Conservation (phyloP, 495 filamentous ascomycete species). For the Niebla homalea region DNA sequence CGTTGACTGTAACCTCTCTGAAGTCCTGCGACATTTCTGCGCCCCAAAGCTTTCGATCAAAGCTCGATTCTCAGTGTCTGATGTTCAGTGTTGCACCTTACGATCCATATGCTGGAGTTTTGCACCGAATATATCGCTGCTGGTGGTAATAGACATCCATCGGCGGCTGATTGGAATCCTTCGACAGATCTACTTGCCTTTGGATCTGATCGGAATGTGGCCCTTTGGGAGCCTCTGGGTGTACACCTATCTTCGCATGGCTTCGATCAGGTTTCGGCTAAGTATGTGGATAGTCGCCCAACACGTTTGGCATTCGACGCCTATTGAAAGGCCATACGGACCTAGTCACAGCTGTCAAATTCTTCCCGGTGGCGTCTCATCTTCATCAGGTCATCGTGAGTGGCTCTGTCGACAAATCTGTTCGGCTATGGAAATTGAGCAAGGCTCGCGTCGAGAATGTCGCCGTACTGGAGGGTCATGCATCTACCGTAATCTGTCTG, state of each 20-base stretch:
- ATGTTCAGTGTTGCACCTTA: no score
- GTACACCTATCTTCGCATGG: conserved; percentile 25
- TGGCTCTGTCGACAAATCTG: conserved; percentile 67
- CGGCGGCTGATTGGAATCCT: conserved; percentile 78
- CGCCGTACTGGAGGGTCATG: conserved; percentile 47
- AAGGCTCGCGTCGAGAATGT: conserved; percentile 26
- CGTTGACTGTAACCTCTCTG: no score
- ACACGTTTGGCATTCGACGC: conserved; percentile 43
- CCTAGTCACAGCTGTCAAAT: conserved; percentile 71
- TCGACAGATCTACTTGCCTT: conserved; percentile 65
- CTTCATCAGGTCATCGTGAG: conserved; percentile 49
- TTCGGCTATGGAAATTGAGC: conserved; percentile 54
- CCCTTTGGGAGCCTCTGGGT: conserved; percentile 75
- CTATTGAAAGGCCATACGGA: conserved; percentile 74
- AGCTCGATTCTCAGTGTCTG: no score
- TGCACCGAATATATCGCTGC: conserved; percentile 57
- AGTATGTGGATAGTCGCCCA: conserved; percentile 28
- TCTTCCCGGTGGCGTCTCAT: conserved; percentile 43
- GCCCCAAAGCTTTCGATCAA: no score
- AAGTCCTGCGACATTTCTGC: no score
- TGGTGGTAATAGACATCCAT: conserved; percentile 81
- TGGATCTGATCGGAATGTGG: conserved; percentile 78
- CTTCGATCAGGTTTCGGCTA: conserved; percentile 1
- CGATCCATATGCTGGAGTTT: conserved; percentile 29
- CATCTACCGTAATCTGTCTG: conserved; percentile 68